phyloP scores from a whole-genome alignment of 768 basidiomycete species.

The Vararia minispora region DNA sequence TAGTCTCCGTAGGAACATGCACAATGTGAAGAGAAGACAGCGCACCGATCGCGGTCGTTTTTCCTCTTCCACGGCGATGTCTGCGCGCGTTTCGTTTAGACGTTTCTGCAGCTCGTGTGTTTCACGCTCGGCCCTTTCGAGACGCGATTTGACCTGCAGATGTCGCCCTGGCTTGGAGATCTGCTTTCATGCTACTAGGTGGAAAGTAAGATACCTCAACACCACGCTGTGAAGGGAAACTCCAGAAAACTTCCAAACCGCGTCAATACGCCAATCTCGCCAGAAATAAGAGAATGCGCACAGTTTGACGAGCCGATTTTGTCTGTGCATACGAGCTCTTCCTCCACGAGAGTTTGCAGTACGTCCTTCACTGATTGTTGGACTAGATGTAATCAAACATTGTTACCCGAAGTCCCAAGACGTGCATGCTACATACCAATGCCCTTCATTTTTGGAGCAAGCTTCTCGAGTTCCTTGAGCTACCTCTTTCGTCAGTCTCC shows the following conservation, averaged over 20 bases:
- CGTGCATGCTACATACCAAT: slow-evolving; percentile 45
- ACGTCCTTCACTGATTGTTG: slow-evolving; percentile 91
- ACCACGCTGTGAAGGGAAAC: slow-evolving; percentile 84
- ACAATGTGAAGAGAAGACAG: slow-evolving; percentile 1
- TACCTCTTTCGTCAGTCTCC: slow-evolving; percentile 18
- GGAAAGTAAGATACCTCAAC: slow-evolving; percentile 40
- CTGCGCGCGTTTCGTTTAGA: slow-evolving; percentile 31
- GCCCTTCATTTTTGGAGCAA: slow-evolving; percentile 81
- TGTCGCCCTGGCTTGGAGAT: no score
- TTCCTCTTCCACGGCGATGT: slow-evolving; percentile 39
- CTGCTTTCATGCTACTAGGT: not conserved
- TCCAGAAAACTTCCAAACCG: slow-evolving; percentile 72
- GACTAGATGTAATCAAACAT: slow-evolving; percentile 50
- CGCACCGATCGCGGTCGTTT: slow-evolving; percentile 49
- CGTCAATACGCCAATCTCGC: slow-evolving; percentile 14
- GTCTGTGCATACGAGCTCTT: slow-evolving; percentile 75
- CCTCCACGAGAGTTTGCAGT: slow-evolving; percentile 76
- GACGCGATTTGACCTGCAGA: not conserved
- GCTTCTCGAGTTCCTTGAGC: slow-evolving; percentile 90
- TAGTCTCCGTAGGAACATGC: not conserved
- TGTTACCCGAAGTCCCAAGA: no score
- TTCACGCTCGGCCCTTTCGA: no score
- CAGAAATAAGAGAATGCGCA: slow-evolving; percentile 25
- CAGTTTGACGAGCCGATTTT: slow-evolving; percentile 96
- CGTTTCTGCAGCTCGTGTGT: slow-evolving; percentile 44